Percentiles rank a stretch among this genome's conserved stretches.
Conservation (phyloP, 2,329 filamentous ascomycete genomes). For the Xylaria digitata region DNA sequence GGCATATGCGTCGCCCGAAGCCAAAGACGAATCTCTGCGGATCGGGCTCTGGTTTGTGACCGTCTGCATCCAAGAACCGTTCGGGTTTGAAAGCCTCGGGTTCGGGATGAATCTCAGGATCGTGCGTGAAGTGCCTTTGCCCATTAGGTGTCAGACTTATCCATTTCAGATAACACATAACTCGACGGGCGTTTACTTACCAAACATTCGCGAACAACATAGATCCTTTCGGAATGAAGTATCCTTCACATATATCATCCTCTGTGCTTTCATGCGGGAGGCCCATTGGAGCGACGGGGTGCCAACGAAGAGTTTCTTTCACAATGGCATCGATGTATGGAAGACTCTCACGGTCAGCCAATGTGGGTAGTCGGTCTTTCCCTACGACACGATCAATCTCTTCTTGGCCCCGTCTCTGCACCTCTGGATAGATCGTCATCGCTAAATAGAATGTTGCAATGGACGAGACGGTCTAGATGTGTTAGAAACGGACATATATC, state of each 20-base stretch:
- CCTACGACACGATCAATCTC: conserved; percentile 50
- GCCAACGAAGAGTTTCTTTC: conserved; percentile 46
- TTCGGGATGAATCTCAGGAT: conserved; percentile 71
- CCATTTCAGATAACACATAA: neutral
- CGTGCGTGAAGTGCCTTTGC: conserved; percentile 64
- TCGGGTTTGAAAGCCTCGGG: conserved; percentile 51
- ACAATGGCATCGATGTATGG: conserved; percentile 46
- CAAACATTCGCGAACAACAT: conserved; percentile 37
- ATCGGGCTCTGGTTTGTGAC: conserved; percentile 43
- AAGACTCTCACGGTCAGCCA: conserved; percentile 41
- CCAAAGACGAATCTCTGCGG: conserved; percentile 50
- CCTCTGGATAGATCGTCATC: conserved; percentile 60
- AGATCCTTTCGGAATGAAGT: conserved; percentile 38
- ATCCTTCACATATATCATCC: conserved; percentile 34
- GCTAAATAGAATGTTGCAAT: conserved; percentile 57
- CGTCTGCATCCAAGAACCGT: conserved; percentile 47
- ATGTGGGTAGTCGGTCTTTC: conserved; percentile 42
- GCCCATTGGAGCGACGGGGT: conserved; percentile 46
- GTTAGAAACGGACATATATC: neutral
- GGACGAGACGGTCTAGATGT: conserved; percentile 16
- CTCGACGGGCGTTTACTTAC: conserved; percentile 10
- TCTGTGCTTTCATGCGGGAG: conserved; percentile 32
- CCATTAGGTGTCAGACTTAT: conserved; percentile 5
- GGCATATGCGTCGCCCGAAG: conserved; percentile 53
- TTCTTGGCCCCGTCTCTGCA: conserved; percentile 53